Percentiles rank a stretch among this genome's conserved stretches.
phyloP scores from a whole-genome alignment of 768 basidiomycete genomes.

The Tricholoma hemisulphureum region DNA sequence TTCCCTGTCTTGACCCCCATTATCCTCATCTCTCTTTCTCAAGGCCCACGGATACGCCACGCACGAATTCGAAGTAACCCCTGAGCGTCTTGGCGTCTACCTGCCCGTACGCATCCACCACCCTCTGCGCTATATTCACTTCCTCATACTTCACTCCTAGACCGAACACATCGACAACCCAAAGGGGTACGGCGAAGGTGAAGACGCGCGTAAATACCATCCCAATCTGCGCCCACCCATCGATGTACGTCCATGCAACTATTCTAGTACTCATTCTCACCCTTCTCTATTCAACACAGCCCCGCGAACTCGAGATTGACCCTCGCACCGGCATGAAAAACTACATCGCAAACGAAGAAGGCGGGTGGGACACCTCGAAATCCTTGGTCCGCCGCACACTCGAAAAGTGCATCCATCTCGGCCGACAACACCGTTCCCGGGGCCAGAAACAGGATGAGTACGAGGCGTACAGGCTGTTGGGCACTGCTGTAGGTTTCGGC shows the following conservation, averaged over 20 bases:
- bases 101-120: conserved; percentile 56
- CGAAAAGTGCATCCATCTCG: conserved; percentile 75
- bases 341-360: conserved; percentile 83
- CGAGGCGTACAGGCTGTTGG: conserved; percentile 79
- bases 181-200: conserved; percentile 81
- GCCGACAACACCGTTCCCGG: conserved; percentile 57
- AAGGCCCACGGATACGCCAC: conserved; percentile 85
- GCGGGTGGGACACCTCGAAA: conserved; percentile 87
- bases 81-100: conserved; percentile 79
- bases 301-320: conserved; percentile 83
- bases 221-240: conserved; percentile 78
- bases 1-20: background rate
- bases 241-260: conserved; percentile 53
- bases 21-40: background rate
- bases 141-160: conserved; percentile 28
- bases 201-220: conserved; percentile 80
- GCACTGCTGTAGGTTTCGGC: conserved; percentile 50
- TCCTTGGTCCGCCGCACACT: conserved; percentile 72
- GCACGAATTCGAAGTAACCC: conserved; percentile 81
- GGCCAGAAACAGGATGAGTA: conserved; percentile 68
- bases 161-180: conserved; percentile 92
- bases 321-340: conserved; percentile 91
- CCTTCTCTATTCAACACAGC: conserved; percentile 36
- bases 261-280: too few relatives aligned
- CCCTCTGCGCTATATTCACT: background rate